These are phyloP conservation scores for Mentha longifolia DNA, from an alignment of 257 asterid species.

Conservation along the genomic window DNA sequence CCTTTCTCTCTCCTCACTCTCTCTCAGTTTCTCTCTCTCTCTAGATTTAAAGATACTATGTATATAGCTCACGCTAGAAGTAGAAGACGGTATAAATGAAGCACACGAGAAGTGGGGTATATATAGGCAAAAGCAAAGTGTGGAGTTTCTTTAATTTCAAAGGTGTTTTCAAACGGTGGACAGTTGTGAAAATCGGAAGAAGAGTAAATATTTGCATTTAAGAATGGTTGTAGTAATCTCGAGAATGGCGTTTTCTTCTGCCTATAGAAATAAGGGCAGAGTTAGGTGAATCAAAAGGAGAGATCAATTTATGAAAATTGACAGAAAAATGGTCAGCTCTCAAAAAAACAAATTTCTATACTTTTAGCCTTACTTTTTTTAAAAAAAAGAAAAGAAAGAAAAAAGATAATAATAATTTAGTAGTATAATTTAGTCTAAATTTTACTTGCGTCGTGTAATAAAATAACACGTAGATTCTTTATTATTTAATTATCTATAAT, in stretches of 20 bases:
- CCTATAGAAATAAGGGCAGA: slow-evolving; percentile 28
- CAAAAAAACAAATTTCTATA: not conserved
- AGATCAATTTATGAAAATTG: slow-evolving; percentile 22
- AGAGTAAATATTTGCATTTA: slow-evolving; percentile 46
- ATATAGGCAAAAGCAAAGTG: slow-evolving; percentile 31
- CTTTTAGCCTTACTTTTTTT: not conserved
- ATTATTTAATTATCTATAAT: no score
- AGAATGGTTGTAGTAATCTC: slow-evolving; percentile 39
- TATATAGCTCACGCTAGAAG: not conserved
- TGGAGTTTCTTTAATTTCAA: not conserved
- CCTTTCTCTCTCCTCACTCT: not conserved
- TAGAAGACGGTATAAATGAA: not conserved
- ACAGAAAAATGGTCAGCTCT: slow-evolving; percentile 23
- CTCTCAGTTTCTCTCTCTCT: slow-evolving; percentile 25
- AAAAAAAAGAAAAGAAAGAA: no score
- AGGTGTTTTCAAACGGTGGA: slow-evolving; percentile 25
- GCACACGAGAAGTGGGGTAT: slow-evolving; percentile 24
- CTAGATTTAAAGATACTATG: not conserved
- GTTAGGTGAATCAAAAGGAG: slow-evolving; percentile 50
- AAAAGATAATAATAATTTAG: no score
- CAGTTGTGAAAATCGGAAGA: slow-evolving; percentile 45
- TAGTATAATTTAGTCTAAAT: not conserved
- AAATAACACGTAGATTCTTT: no score
- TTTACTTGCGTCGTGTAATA: not conserved
- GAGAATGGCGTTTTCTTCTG: slow-evolving; percentile 42